Conservation (phyloP, 129 eudicot genomes). For the Silybum marianum region DNA sequence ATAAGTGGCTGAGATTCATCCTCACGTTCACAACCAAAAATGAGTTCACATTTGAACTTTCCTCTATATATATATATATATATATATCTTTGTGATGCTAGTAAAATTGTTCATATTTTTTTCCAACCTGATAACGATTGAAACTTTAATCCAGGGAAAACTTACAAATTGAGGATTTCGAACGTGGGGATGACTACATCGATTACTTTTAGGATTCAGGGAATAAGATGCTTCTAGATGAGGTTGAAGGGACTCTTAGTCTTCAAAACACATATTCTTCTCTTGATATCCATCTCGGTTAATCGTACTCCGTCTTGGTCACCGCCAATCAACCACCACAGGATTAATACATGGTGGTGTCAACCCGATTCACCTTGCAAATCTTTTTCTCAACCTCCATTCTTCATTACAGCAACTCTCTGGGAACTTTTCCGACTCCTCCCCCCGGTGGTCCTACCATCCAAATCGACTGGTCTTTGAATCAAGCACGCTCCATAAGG, state of each 20-base stretch:
- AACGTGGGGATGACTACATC: constrained; percentile 67
- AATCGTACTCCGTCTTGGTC: constrained; percentile 56
- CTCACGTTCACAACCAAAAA: too few relatives aligned
- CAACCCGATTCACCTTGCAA: constrained; percentile 61
- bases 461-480: constrained; percentile 67
- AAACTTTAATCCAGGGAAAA: constrained; percentile 42
- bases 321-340: constrained; percentile 59
- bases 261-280: constrained; percentile 58
- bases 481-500: constrained; percentile 70
- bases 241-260: constrained; percentile 71
- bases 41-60: too few relatives aligned
- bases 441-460: constrained; percentile 59
- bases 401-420: constrained; percentile 66
- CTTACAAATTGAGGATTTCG: constrained; percentile 64
- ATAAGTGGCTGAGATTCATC: too few relatives aligned
- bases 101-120: too few relatives aligned
- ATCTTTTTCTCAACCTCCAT: constrained; percentile 57
- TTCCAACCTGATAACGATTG: not conserved
- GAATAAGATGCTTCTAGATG: constrained; percentile 64
- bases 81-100: too few relatives aligned
- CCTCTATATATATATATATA: too few relatives aligned
- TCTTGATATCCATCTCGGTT: too few relatives aligned
- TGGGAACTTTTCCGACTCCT: constrained; percentile 56
- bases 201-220: constrained; percentile 69
- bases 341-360: constrained; percentile 57